A percentile compares a stretch with the other conserved stretches of the same genome.
Conservation (phyloP, 305 asterid species). For the Salvia sclarea region DNA sequence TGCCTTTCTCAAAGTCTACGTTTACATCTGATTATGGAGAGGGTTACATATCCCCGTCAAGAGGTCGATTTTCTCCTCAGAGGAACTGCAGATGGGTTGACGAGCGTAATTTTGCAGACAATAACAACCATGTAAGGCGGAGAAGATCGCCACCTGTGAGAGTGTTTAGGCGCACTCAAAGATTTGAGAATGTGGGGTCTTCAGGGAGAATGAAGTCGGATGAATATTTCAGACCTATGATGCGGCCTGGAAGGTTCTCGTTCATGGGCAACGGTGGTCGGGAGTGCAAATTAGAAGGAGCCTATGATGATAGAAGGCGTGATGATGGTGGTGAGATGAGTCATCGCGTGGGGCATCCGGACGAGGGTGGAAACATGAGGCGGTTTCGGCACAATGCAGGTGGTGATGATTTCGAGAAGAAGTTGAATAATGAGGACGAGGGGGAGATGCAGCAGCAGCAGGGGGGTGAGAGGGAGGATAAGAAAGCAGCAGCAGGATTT, state of each 20-base stretch:
- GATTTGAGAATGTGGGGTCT: constrained; percentile 45
- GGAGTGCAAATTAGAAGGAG: constrained; percentile 38
- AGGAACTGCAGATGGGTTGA: constrained; percentile 51
- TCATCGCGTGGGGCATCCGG: constrained; percentile 34
- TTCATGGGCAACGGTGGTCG: constrained; percentile 37
- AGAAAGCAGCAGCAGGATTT: constrained; percentile 30
- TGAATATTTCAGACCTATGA: constrained; percentile 42
- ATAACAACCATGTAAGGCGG: constrained; percentile 42
- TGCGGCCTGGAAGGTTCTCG: constrained; percentile 52
- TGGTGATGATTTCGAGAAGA: constrained; percentile 39
- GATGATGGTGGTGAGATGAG: constrained; percentile 44
- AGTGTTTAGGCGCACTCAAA: constrained; percentile 42
- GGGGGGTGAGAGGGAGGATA: constrained; percentile 35
- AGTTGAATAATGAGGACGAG: constrained; percentile 37
- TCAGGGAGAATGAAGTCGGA: constrained; percentile 52
- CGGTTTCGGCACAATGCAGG: constrained; percentile 34
- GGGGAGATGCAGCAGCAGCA: constrained; percentile 32
- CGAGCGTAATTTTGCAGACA: constrained; percentile 46
- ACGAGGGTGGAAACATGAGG: constrained; percentile 32
- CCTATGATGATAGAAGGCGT: constrained; percentile 45
- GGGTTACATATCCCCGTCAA: constrained; percentile 52
- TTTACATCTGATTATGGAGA: constrained; percentile 55
- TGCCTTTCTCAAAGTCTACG: constrained; percentile 48
- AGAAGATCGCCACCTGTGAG: constrained; percentile 60
- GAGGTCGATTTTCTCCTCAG: constrained; percentile 56